Conservation (phyloP, 148 eudicot species). For the Pouteria glomerata region DNA sequence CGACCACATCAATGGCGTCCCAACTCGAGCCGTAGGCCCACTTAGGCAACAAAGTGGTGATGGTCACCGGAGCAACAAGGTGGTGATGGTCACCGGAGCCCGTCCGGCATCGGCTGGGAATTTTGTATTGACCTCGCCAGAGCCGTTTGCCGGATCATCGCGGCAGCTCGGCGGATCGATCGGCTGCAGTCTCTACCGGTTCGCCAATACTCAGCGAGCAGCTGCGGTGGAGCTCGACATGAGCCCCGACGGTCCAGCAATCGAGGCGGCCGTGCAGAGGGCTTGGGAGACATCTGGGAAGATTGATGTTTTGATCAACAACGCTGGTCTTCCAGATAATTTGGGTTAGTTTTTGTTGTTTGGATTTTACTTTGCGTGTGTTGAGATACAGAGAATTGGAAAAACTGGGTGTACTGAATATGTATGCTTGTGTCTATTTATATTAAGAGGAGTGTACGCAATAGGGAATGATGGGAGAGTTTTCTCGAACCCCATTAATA, state of each 20-base stretch:
- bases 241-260: slow-evolving; percentile 11
- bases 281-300: slow-evolving; percentile 38
- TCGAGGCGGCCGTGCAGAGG: slow-evolving; percentile 26
- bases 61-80: too few species aligned
- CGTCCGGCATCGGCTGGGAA: slow-evolving; percentile 22
- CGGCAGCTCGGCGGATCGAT: slow-evolving; percentile 27
- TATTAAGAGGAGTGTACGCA: too few species aligned
- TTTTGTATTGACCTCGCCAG: slow-evolving; percentile 23
- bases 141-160: slow-evolving; percentile 31
- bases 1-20: neutral
- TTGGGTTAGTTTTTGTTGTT: neutral
- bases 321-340: slow-evolving; percentile 39
- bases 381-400: neutral
- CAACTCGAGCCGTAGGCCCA: slow-evolving; percentile 13
- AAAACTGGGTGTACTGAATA: too few species aligned
- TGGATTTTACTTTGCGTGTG: neutral
- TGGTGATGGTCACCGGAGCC: slow-evolving; percentile 26
- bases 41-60: too few species aligned
- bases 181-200: slow-evolving; percentile 18
- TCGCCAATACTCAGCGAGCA: slow-evolving; percentile 1
- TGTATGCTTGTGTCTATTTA: too few species aligned
- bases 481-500: too few species aligned
- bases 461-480: too few species aligned
- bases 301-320: slow-evolving; percentile 34
- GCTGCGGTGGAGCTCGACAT: slow-evolving; percentile 37